phyloP scores from a whole-genome alignment of 1,284 basidiomycete genomes.

The Sporisorium sorghi region DNA sequence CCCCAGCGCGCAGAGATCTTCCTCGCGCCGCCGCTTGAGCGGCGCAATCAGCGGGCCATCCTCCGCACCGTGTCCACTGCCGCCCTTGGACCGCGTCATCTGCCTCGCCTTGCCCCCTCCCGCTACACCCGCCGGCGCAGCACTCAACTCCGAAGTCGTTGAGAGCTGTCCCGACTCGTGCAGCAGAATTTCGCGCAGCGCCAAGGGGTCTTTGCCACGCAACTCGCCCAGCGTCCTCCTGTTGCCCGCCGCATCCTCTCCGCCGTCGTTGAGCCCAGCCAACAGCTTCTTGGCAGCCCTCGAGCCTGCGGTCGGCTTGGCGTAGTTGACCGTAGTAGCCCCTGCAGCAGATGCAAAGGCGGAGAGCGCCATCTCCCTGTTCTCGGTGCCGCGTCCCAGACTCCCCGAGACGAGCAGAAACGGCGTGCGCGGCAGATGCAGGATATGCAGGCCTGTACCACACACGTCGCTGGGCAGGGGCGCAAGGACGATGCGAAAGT shows the following conservation, averaged over 20 bases:
- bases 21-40: constrained; percentile 43
- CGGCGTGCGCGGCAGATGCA: constrained; percentile 47
- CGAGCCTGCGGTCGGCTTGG: constrained; percentile 28
- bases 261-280: constrained; percentile 30
- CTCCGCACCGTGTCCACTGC: constrained; percentile 35
- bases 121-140: constrained; percentile 35
- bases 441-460: constrained; percentile 44
- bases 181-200: constrained; percentile 47
- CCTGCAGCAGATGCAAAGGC: constrained; percentile 50
- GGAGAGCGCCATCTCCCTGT: constrained; percentile 41
- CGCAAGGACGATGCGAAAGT: constrained; percentile 51
- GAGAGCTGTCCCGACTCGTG: constrained; percentile 34
- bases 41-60: constrained; percentile 53
- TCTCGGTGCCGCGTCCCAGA: constrained; percentile 43
- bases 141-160: constrained; percentile 24
- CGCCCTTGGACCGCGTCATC: constrained; percentile 33
- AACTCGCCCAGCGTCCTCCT: constrained; percentile 46
- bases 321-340: constrained; percentile 40
- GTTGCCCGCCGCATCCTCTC: constrained; percentile 30
- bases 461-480: constrained; percentile 45
- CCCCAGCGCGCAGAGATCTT: constrained; percentile 30
- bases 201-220: constrained; percentile 50
- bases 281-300: constrained; percentile 28
- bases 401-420: constrained; percentile 49
- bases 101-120: constrained; percentile 52